These are phyloP conservation scores for Brassica incana DNA, from an alignment of 345 rosid species.

Conservation along the genomic window DNA sequence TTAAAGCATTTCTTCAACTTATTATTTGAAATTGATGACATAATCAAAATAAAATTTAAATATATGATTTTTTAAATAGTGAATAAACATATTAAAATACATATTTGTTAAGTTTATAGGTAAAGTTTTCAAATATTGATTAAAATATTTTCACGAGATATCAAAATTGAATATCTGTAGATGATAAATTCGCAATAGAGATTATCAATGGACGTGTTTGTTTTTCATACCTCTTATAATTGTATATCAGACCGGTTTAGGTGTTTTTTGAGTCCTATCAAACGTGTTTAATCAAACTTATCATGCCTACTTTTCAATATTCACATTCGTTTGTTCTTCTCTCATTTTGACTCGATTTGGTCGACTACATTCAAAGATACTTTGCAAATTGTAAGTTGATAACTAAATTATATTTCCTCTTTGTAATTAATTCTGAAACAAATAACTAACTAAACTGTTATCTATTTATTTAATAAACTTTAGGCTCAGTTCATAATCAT, in stretches of 20 bases:
- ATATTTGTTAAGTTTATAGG: not conserved
- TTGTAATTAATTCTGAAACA: not conserved
- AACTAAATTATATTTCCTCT: not conserved
- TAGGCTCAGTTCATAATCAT: not conserved
- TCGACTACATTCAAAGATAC: not conserved
- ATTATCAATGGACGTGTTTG: not conserved
- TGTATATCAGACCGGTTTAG: not conserved
- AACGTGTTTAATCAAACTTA: constrained; percentile 2
- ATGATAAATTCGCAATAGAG: not conserved
- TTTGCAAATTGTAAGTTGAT: not conserved
- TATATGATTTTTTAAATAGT: not conserved
- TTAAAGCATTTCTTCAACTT: not conserved
- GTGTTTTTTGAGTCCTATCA: not conserved
- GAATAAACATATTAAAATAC: not conserved
- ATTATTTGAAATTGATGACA: not conserved
- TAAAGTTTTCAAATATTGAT: not conserved
- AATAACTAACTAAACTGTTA: not conserved
- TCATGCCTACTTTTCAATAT: constrained; percentile 5
- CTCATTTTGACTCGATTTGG: not conserved
- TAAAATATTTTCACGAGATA: not conserved
- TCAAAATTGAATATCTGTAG: not conserved
- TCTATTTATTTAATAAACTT: not conserved
- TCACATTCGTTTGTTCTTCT: constrained; percentile 11
- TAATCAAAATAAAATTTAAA: not conserved
- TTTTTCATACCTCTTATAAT: not conserved